Evolutionary conservation across 169 alveolate genomes (phyloP), one percentile per base, ranked within the genome.

Genomic region (Neospora caninum): DNA sequence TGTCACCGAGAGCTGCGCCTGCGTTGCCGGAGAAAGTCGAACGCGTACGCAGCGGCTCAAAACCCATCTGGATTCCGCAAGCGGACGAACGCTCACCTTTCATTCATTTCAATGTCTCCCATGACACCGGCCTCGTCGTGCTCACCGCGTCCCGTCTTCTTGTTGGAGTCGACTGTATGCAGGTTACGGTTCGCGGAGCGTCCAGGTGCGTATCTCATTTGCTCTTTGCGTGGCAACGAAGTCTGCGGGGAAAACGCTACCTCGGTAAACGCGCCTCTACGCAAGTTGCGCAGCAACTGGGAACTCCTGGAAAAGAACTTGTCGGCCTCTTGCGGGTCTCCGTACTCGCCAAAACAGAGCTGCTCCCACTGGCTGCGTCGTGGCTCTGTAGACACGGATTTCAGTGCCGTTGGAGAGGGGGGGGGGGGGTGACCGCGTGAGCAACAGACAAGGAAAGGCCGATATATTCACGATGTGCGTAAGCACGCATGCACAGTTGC

Each of bases 121-220:
- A 73, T n/a, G 84, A 73, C 84, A 36, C 25, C 27, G 42, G 84
- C 27, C 84, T 73, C 42, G 84, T 73, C 84, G 84, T 73, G 38
- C 84, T 73, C 45, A 6, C 42, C 16, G 84, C 84, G 39, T 31
- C 45, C 27, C 84, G 84, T 13, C 45, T 73, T 6, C 45, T 73
- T 16, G 49, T 73, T 36, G 84, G 84, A 0, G 84, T 73, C 27
- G 84, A 73, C 84, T 73, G 84, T 43, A 73, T 73, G 84, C 84
- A 73, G 49, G 43, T 73, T 13, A 36, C 38, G 43, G 84, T 36
- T 34, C 39, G 84, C 45, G 84, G 84, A 22, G 43, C 39, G 43
- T 22, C 39, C 39, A 36, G 27, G 43, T 73, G 49, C 1, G 49
- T 73, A 0, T n/a, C 27, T 20, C 9, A 29, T 25, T n/a, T 25